These are phyloP conservation scores for Meyerozyma sp. DNA, from an alignment of 1,139 yeast species.

Conservation along the genomic window DNA sequence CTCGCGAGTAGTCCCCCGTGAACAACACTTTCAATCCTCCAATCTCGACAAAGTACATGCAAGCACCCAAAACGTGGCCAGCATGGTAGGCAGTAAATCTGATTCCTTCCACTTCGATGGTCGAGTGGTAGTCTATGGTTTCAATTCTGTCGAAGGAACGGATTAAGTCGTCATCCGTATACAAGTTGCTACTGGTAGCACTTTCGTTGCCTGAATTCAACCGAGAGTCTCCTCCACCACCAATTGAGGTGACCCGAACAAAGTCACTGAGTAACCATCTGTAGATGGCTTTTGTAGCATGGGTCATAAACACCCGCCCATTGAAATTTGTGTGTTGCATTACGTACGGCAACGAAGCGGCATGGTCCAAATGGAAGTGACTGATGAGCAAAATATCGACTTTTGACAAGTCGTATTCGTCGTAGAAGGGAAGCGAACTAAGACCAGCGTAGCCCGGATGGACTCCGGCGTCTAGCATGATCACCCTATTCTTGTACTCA, in stretches of 20 bases:
- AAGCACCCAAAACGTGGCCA: slow-evolving; percentile 98
- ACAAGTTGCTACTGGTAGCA: slow-evolving; percentile 47
- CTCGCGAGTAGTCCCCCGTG: slow-evolving; percentile 96
- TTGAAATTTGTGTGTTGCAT: slow-evolving; percentile 94
- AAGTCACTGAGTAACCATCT: slow-evolving; percentile 93
- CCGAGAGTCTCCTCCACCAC: slow-evolving; percentile 32
- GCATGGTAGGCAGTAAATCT: slow-evolving; percentile 98
- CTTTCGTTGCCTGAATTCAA: slow-evolving; percentile 18
- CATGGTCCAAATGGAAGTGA: slow-evolving; percentile 96
- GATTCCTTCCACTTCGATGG: slow-evolving; percentile 89
- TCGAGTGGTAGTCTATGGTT: slow-evolving; percentile 92
- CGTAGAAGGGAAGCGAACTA: slow-evolving; percentile 89
- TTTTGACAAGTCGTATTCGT: slow-evolving; percentile 83
- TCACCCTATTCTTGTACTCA: slow-evolving; percentile 90
- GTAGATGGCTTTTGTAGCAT: slow-evolving; percentile 96
- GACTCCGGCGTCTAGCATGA: slow-evolving; percentile 96
- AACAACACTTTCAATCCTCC: slow-evolving; percentile 86
- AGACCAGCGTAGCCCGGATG: slow-evolving; percentile 94
- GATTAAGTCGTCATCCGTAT: slow-evolving; percentile 86
- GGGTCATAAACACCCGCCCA: slow-evolving; percentile 98
- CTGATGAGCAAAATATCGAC: slow-evolving; percentile 84
- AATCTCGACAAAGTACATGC: slow-evolving; percentile 92
- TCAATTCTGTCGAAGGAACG: slow-evolving; percentile 87
- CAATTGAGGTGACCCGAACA: slow-evolving; percentile 81
- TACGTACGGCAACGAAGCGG: slow-evolving; percentile 94